A percentile compares a stretch with the other conserved stretches of the same genome.
These are phyloP conservation scores for Cercospora nicotianae DNA, from an alignment of 2,329 filamentous ascomycete species.

Conservation along the genomic window DNA sequence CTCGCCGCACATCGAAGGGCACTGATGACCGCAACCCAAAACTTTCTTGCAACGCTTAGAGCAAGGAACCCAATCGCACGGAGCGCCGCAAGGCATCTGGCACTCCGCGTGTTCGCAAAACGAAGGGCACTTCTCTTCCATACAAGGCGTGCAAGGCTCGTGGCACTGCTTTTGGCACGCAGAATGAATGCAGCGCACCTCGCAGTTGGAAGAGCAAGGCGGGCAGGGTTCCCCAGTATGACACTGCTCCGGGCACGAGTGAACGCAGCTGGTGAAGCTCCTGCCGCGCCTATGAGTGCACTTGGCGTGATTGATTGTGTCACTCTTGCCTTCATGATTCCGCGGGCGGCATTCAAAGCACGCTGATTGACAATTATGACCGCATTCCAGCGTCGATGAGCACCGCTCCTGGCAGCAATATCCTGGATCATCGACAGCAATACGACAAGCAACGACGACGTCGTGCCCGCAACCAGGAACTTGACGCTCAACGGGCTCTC, in stretches of 20 bases:
- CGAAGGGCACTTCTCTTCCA: slow-evolving; percentile 55
- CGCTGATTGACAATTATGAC: slow-evolving; percentile 55
- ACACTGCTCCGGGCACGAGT: slow-evolving; percentile 55
- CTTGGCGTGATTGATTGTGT: slow-evolving; percentile 45
- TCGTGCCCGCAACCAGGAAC: slow-evolving; percentile 59
- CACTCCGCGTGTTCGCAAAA: slow-evolving; percentile 55
- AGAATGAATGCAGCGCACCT: slow-evolving; percentile 59
- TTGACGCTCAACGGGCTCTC: slow-evolving; percentile 45
- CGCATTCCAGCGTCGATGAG: slow-evolving; percentile 51
- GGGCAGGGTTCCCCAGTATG: slow-evolving; percentile 53
- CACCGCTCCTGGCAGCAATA: slow-evolving; percentile 57
- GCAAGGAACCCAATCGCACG: slow-evolving; percentile 68
- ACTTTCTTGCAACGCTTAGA: slow-evolving; percentile 56
- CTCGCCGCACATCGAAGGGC: slow-evolving; percentile 66
- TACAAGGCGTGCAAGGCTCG: slow-evolving; percentile 63
- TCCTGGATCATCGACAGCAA: slow-evolving; percentile 43
- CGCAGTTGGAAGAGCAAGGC: slow-evolving; percentile 54
- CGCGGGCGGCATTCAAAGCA: slow-evolving; percentile 54
- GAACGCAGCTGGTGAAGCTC: slow-evolving; percentile 56
- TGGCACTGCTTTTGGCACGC: slow-evolving; percentile 57
- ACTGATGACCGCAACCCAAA: slow-evolving; percentile 62
- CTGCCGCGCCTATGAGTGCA: slow-evolving; percentile 56
- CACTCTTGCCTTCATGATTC: slow-evolving; percentile 34
- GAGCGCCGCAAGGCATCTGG: slow-evolving; percentile 62
- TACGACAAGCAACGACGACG: slow-evolving; percentile 52